These are phyloP conservation scores for Elsinoe necatrix DNA, from an alignment of 2,329 filamentous ascomycete genomes.

Conservation along the genomic window DNA sequence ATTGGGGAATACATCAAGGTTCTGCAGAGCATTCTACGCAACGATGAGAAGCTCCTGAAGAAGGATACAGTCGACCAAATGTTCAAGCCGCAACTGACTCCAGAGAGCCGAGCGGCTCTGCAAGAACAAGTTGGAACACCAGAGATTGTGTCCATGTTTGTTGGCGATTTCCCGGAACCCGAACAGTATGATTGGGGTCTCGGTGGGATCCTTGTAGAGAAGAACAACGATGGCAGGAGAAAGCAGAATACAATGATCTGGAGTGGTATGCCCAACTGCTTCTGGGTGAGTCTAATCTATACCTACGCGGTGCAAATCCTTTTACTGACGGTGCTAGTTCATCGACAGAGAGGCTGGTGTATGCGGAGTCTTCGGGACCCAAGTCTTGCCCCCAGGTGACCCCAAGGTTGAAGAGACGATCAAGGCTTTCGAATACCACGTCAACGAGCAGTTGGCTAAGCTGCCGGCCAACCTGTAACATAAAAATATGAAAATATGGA, in stretches of 20 bases:
- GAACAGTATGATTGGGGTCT: slow-evolving; percentile 33
- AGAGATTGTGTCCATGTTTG: slow-evolving; percentile 27
- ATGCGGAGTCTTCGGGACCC: slow-evolving; percentile 36
- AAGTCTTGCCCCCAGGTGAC: slow-evolving; percentile 38
- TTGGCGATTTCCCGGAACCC: slow-evolving; percentile 27
- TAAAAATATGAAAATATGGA: background rate
- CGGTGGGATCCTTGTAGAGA: slow-evolving; percentile 37
- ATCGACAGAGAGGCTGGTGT: slow-evolving; percentile 35
- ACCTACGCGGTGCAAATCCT: background rate
- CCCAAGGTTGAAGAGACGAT: slow-evolving; percentile 29
- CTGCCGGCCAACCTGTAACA: background rate
- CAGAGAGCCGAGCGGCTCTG: slow-evolving; percentile 22
- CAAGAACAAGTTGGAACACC: slow-evolving; percentile 26
- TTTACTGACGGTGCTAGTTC: slow-evolving; percentile 15
- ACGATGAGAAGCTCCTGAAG: slow-evolving; percentile 43
- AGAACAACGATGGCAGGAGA: slow-evolving; percentile 31
- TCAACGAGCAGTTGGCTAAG: slow-evolving; percentile 29
- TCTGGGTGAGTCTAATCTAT: slow-evolving; percentile 33
- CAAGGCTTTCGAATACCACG: slow-evolving; percentile 32
- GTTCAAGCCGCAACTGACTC: slow-evolving; percentile 41
- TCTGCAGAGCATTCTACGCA: slow-evolving; percentile 39
- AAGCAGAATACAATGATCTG: slow-evolving; percentile 36
- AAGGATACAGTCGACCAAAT: slow-evolving; percentile 36
- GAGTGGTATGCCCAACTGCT: slow-evolving; percentile 40
- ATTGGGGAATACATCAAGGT: slow-evolving; percentile 39